Evolutionary conservation across 2,329 filamentous ascomycete genomes (phyloP), one percentile per base, ranked within the genome.

Genomic region (Trematosphaeria pertusa): DNA sequence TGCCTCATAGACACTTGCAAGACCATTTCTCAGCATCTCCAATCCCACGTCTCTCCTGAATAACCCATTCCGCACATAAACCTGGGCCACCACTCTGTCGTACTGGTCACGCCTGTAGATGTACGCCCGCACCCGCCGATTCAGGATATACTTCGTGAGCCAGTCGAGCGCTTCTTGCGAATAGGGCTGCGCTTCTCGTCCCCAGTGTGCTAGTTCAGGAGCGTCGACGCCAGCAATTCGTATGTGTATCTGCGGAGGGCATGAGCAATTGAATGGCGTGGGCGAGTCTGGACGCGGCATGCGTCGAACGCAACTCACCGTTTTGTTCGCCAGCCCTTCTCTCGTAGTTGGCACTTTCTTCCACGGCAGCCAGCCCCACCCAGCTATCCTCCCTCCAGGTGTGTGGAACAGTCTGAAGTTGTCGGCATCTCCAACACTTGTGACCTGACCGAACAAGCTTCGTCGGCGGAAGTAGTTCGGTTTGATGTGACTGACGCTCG

Each of bases 341-440:
- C 81, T 87, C 46, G 81, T 83, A 10, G 75, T 79, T 1, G 91
- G 92, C 5, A 96, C 81, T 48, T 75, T 86, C 63, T 91, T 79
- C 69, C 83, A 79, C 5, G 82, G 87, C 54, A 94, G 65, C 91
- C 90, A 96, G n/a, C 88, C 91, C 94, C 94, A 99, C 42, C 94
- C 94, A 9, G 87, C 81, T 40, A 92, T 72, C 56, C 86, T 81
- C 9, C 94, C 94, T n/a, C 93, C 93, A 0, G 94, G 94, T 0
- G 91, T 97, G 71, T 99, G 94, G 70, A 88, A 99, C 37, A 99
- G 72, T 59, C 94, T 88, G 71, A 99, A 97, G 68, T 93, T 93
- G 73, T 99, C 94, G 3, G 91, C 95, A 79, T 99, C 94, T 32
- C 95, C 94, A 18, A 99, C 94, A 59, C 89, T 91, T 10, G 93